Conservation (phyloP, 441 rosid genomes). For the Erodium moschatum region DNA sequence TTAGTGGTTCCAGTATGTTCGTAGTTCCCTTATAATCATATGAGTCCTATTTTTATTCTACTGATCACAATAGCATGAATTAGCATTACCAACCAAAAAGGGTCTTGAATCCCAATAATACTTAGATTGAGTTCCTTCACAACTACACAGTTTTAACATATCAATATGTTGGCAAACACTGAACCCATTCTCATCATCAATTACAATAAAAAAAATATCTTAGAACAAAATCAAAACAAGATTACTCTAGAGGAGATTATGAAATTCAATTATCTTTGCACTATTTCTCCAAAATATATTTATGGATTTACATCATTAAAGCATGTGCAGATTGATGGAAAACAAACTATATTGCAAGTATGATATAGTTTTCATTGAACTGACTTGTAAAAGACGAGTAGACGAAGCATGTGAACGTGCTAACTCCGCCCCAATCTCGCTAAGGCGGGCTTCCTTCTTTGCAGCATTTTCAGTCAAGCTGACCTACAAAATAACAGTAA, state of each 20-base stretch:
- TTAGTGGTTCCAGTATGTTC: not conserved
- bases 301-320: not conserved
- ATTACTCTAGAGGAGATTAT: not conserved
- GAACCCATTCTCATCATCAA: not conserved
- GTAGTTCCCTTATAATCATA: not conserved
- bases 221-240: not conserved
- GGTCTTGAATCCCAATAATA: not conserved
- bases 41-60: not conserved
- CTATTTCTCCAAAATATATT: not conserved
- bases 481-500: slow-evolving; percentile 31
- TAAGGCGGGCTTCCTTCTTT: slow-evolving; percentile 53
- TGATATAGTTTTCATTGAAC: slow-evolving; percentile 1
- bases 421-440: slow-evolving; percentile 62
- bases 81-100: not conserved
- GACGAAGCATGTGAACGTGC: slow-evolving; percentile 52
- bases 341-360: not conserved
- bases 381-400: slow-evolving; percentile 72
- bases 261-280: not conserved
- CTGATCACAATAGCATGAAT: not conserved
- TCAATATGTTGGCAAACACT: not conserved
- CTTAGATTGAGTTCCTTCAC: not conserved
- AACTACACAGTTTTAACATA: not conserved
- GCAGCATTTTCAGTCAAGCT: slow-evolving; percentile 55
- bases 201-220: not conserved
- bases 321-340: not conserved